Conservation (phyloP, 2,329 filamentous ascomycete genomes). For the Lizonia empirigonia region DNA sequence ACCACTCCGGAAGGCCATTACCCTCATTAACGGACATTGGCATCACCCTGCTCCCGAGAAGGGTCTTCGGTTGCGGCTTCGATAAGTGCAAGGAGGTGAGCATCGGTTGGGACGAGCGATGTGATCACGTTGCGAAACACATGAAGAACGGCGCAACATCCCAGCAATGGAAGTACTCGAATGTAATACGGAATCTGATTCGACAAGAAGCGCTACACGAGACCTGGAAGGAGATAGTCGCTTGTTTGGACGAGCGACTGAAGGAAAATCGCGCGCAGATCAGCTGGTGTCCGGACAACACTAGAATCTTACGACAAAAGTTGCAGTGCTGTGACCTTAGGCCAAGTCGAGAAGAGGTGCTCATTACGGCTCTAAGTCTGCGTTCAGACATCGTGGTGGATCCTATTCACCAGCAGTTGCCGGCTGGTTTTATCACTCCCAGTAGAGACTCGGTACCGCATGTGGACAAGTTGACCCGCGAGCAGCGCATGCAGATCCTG, state of each 20-base stretch:
- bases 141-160: conserved; percentile 46
- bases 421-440: conserved; percentile 42
- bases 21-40: conserved; percentile 45
- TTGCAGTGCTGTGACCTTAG: conserved; percentile 46
- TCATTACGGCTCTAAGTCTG: conserved; percentile 45
- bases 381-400: conserved; percentile 43
- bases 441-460: conserved; percentile 45
- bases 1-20: conserved; percentile 44
- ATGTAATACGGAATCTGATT: conserved; percentile 46
- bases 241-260: conserved; percentile 40
- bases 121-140: conserved; percentile 48
- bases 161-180: conserved; percentile 48
- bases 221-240: conserved; percentile 47
- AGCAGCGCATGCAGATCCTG: conserved; percentile 46
- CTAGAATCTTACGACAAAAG: conserved; percentile 44
- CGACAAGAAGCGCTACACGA: conserved; percentile 46
- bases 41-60: conserved; percentile 40
- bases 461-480: conserved; percentile 37
- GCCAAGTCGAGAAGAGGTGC: conserved; percentile 45
- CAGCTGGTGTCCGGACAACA: conserved; percentile 46
- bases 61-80: conserved; percentile 48
- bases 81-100: conserved; percentile 48
- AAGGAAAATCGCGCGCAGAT: conserved; percentile 46
- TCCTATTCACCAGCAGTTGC: conserved; percentile 35
- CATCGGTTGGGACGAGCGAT: conserved; percentile 48